Evolutionary conservation across 331 rosid genomes (phyloP), one percentile per base, ranked within the genome.

Genomic region (Telfairia occidentalis): DNA sequence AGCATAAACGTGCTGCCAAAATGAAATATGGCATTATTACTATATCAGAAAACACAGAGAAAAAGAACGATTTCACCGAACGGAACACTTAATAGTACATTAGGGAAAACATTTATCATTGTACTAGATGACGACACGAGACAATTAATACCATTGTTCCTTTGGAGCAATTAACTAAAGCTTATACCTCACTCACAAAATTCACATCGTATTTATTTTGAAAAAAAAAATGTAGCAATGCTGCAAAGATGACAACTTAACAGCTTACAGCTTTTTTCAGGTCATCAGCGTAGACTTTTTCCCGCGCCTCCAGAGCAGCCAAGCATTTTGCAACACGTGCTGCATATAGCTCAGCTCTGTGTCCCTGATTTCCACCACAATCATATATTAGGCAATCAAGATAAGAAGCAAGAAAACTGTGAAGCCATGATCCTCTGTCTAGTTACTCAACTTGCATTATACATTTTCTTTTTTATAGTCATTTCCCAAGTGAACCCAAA

Each of bases 211-310:
- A 48, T 48, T 43, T 43, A 5, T 48, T 48, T 13, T 48, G n/a
- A n/a, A n/a, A n/a, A n/a, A 21, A 23, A 40, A 23, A 35, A n/a
- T 4, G 42, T 43, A 74, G 32, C 26, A 40, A 24, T 63, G 42
- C 7, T 43, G 63, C 32, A n/a, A 19, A 42, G 32, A 81, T 77
- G 80, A 81, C 81, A 77, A 76, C 96, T 86, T 87, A 83, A 91
- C 98, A 74, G 98, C 92, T 87, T 91, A 94, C 98, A 77, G 98
- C 92, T 87, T 91, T 91, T 82, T 89, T 91, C 82, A 94, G 91
- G 87, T 94, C 97, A 78, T 94, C 98, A 35, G 84, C 97, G 23
- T 76, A 80, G 79, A 89, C 97, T 84, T 91, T 89, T 81, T 94
- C 98, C 50, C 98, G 92, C 79, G 97, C 98, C 57, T 94, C 98